Evolutionary conservation across 148 eudicot species (phyloP), one percentile per base, ranked within the genome.

Genomic region (Fagopyrum homotropicum): DNA sequence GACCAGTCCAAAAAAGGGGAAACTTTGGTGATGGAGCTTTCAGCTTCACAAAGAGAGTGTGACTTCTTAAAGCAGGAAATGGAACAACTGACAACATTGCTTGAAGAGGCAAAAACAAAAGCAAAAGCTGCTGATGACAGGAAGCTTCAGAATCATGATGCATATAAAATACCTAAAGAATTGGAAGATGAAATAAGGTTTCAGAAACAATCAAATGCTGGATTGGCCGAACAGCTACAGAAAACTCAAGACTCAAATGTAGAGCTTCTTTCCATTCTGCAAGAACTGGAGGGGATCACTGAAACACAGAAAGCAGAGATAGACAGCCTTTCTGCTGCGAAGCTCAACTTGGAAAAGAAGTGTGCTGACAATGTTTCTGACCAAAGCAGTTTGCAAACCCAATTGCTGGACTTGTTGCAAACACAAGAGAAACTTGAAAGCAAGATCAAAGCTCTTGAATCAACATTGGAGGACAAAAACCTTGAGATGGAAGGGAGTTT

Each of bases 231-330:
- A 79, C 98, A 94, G 77, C 81, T 90, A 40, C 82, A 86, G 76
- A 87, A 83, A 80, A 89, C 88, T 52, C 98, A 92, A 81, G 93
- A 94, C 74, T 92, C 97, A 19, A 94, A 90, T 75, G 73, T 92
- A 61, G 96, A 94, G 80, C 96, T 94, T 73, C 81, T 92, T 71
- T 83, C 88, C 76, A 79, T 94, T 80, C 89, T 94, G 77, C 92
- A 89, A 81, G 98, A 94, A 82, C 85, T 94, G 72, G 98, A 94
- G 82, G 88, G 85, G 49, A 88, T 86, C 10, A 77, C 90, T 60
- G 98, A 94, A 79, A 75, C 83, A 44, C 98, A 94, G 84, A 94
- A 83, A 77, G 77, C 61, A 46, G 97, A 94, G 77, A 92, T 92
- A 69, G 87, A 87, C 73, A 81, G 81, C 69, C 88, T 94, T 74